Evolutionary conservation across 345 rosid species (phyloP), one percentile per base, ranked within the genome.

Genomic region (Linum trigynum): DNA sequence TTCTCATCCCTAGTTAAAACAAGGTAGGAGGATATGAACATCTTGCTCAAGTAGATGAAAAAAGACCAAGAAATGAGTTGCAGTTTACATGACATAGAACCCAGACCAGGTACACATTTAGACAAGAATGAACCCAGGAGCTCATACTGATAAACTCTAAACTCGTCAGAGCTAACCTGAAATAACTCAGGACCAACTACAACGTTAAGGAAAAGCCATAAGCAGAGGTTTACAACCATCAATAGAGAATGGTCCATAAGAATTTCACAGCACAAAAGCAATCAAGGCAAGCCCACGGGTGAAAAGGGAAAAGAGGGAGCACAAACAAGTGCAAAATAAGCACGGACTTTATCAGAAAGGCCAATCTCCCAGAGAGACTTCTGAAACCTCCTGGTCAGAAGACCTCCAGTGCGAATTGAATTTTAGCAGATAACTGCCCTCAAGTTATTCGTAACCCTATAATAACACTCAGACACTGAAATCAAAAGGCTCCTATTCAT

Each of bases 1-100:
- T 72, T 72, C 73, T 72, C 83, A 80, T 76, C 77, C 78, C 76
- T 76, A 63, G 59, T 58, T 62, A 36, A 60, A 75, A 65, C 56
- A 76, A 75, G 56, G 56, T 37, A 65, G 61, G 58, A 59, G 36
- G 11, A 17, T 56, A 57, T 32, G 11, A 41, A 55, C 65, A 53
- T 55, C 75, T 38, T 35, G 39, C 48, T 57, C 7, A 67, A 65
- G 57, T 15, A 36, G 68, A 69, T 45, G 39, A 61, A 61, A 57
- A 12, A 48, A 9, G 53, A 48, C 53, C 53, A 3, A 48, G 14
- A 9, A 48, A 48, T 48, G 14, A 48, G 14, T 48, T 48, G 11
- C 53, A 48, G 53, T 48, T 15, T 48, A 48, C 14, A 48, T 10
- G 53, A 48, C 67, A 65, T 17, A 9, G 39, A 14, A 62, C 7